Evolutionary conservation across 2,329 filamentous ascomycete genomes (phyloP).

Genomic region (Microdochium paspali): DNA sequence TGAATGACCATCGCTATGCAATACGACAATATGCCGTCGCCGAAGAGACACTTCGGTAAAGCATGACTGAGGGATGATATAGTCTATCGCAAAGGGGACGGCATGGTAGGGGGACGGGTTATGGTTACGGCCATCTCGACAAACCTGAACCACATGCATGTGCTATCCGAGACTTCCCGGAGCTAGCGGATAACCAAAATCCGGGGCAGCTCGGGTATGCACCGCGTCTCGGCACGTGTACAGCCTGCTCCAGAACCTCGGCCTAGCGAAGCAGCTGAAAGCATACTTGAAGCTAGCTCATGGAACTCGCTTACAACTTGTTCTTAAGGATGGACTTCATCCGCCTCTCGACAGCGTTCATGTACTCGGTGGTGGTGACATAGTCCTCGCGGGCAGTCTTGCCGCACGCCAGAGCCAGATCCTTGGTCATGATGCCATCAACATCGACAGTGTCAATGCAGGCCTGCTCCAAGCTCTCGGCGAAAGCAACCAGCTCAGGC

Average conservation of each 20-base stretch:
- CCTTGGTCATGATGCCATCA: slow-evolving; percentile 98
- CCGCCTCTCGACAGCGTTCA: slow-evolving; percentile 84
- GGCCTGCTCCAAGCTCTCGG: slow-evolving; percentile 83
- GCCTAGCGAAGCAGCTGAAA: neutral
- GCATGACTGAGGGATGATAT: too few relatives aligned
- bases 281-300: neutral
- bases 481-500: slow-evolving; percentile 86
- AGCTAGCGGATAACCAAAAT: neutral
- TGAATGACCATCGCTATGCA: too few relatives aligned
- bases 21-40: too few relatives aligned
- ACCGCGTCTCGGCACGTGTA: neutral
- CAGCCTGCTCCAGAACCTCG: neutral
- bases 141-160: neutral
- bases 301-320: slow-evolving; percentile 50
- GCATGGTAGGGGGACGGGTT: neutral
- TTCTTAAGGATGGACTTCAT: slow-evolving; percentile 72
- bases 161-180: neutral
- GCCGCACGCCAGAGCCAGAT: slow-evolving; percentile 88
- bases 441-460: slow-evolving; percentile 90
- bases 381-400: slow-evolving; percentile 77
- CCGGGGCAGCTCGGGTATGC: neutral
- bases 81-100: too few relatives aligned
- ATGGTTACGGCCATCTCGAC: neutral
- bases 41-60: too few relatives aligned
- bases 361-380: slow-evolving; percentile 86